These are phyloP conservation scores for Colletotrichum sublineola DNA, from an alignment of 2,329 filamentous ascomycete species.

Conservation along the genomic window DNA sequence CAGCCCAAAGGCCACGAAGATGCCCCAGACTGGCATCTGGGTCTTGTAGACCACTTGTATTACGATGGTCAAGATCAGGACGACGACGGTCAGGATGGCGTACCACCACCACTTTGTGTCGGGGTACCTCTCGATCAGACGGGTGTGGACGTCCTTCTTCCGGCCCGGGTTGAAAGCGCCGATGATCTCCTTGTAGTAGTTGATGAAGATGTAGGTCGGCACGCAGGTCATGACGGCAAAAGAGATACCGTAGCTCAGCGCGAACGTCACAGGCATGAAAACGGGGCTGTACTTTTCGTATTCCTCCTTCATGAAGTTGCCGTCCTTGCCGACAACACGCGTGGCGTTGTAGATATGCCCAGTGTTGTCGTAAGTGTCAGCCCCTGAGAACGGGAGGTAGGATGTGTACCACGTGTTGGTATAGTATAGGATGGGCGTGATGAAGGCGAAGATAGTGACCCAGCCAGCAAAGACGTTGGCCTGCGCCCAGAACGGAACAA, in stretches of 20 bases:
- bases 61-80: constrained; percentile 52
- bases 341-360: constrained; percentile 62
- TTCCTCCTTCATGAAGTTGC: constrained; percentile 58
- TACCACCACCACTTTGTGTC: constrained; percentile 58
- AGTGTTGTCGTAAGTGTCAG: constrained; percentile 64
- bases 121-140: constrained; percentile 50
- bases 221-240: constrained; percentile 54
- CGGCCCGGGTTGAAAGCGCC: constrained; percentile 46
- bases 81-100: constrained; percentile 48
- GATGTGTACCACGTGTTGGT: constrained; percentile 68
- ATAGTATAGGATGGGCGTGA: constrained; percentile 71
- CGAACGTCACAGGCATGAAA: constrained; percentile 53
- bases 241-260: constrained; percentile 53
- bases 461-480: constrained; percentile 74
- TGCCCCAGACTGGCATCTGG: constrained; percentile 70
- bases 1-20: constrained; percentile 58
- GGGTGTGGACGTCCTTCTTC: constrained; percentile 48
- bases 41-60: constrained; percentile 64
- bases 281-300: constrained; percentile 62
- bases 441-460: constrained; percentile 66
- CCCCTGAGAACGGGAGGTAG: constrained; percentile 67
- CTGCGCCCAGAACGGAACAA: constrained; percentile 69
- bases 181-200: constrained; percentile 55
- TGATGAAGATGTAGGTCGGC: constrained; percentile 56
- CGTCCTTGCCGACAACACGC: constrained; percentile 61